Conservation (phyloP, 2,329 filamentous ascomycete genomes). For the Hypoxylon sp. region DNA sequence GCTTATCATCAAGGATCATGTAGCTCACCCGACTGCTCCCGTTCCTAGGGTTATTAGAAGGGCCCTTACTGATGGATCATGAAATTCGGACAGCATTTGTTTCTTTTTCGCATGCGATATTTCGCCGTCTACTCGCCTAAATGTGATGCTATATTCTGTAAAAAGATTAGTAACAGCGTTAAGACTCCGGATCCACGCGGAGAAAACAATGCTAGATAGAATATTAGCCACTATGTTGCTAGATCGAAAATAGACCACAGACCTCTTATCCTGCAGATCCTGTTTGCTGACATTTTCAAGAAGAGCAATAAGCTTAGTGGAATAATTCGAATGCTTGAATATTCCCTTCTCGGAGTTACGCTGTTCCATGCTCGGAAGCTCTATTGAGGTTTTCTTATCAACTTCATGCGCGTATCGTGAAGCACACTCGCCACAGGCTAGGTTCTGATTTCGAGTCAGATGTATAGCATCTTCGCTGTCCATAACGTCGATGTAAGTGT, state of each 20-base stretch:
- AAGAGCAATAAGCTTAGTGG: constrained; percentile 43
- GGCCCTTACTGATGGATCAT: constrained; percentile 39
- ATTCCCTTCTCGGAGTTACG: background rate
- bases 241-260: background rate
- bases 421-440: background rate
- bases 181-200: constrained; percentile 52
- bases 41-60: constrained; percentile 51
- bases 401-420: background rate
- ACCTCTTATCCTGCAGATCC: constrained; percentile 42
- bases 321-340: constrained; percentile 3
- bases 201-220: constrained; percentile 50
- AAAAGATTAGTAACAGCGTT: constrained; percentile 47
- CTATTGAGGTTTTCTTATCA: background rate
- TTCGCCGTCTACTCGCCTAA: constrained; percentile 48
- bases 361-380: background rate
- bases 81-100: constrained; percentile 44
- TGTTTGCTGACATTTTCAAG: constrained; percentile 41
- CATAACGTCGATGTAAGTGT: constrained; percentile 1
- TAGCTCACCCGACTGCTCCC: constrained; percentile 50
- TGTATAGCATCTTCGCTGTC: background rate
- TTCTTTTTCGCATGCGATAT: constrained; percentile 39
- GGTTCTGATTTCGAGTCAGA: background rate
- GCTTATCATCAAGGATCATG: background rate
- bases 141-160: constrained; percentile 39
- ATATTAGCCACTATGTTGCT: constrained; percentile 1